These are phyloP conservation scores for Kokia cookei DNA, from an alignment of 441 rosid genomes.

Conservation along the genomic window DNA sequence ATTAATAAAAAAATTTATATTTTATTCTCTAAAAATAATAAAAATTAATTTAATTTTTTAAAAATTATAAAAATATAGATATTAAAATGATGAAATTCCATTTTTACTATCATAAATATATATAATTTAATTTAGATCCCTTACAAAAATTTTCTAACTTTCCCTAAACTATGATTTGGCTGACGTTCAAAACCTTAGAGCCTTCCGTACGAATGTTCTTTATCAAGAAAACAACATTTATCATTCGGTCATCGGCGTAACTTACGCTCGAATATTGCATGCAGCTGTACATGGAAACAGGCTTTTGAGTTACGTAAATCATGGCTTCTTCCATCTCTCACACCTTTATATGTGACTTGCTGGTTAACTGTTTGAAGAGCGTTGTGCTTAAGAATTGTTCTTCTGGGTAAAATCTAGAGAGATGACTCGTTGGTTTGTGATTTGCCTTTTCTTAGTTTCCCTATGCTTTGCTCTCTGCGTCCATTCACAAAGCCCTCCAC, in stretches of 20 bases:
- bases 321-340: not conserved
- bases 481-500: not conserved
- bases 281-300: not conserved
- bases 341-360: not conserved
- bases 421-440: conserved; percentile 5
- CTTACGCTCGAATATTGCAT: not conserved
- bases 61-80: too few species aligned
- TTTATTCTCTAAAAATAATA: too few species aligned
- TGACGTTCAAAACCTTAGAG: not conserved
- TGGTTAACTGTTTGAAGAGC: not conserved
- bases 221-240: not conserved
- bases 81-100: too few species aligned
- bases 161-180: too few species aligned
- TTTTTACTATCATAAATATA: too few species aligned
- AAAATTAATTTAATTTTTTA: too few species aligned
- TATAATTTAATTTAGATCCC: too few species aligned
- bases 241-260: not conserved
- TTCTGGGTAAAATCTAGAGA: too few species aligned
- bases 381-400: not conserved
- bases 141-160: too few species aligned
- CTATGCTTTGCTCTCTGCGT: conserved; percentile 1
- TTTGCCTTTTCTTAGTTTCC: not conserved
- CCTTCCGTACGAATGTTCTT: not conserved
- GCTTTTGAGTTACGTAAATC: conserved; percentile 3
- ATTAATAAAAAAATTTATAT: too few species aligned